These are phyloP conservation scores for Wickerhamomyces strasburgensis DNA, from an alignment of 805 yeast species.

Conservation along the genomic window DNA sequence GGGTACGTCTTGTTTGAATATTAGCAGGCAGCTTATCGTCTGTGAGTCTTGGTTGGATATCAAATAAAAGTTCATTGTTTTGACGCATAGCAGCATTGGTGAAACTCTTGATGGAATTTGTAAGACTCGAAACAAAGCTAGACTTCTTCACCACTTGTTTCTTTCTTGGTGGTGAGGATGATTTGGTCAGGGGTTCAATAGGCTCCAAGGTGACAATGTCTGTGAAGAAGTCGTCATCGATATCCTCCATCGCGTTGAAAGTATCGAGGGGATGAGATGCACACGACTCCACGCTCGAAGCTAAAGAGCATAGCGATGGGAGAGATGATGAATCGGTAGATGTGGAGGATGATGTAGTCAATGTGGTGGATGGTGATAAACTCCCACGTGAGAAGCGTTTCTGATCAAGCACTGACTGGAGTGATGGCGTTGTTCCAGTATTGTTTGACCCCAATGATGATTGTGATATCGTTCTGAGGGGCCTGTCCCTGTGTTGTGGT, in stretches of 20 bases:
- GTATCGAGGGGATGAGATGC: conserved; percentile 21
- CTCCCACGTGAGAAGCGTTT: conserved; percentile 10
- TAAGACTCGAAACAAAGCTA: conserved; percentile 22
- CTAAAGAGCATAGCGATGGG: conserved; percentile 11
- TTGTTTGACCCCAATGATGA: no score
- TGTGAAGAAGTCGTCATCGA: conserved; percentile 21
- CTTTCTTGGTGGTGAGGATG: neutral
- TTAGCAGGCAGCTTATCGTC: conserved; percentile 21
- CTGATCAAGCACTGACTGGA: conserved; percentile 22
- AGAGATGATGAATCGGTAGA: conserved; percentile 8
- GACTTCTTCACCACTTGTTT: conserved; percentile 6
- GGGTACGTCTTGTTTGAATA: neutral
- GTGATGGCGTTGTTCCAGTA: conserved; percentile 20
- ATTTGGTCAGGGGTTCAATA: conserved; percentile 1
- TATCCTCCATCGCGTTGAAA: conserved; percentile 16
- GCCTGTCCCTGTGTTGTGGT: no score
- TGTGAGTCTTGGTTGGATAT: conserved; percentile 24
- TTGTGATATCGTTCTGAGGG: no score
- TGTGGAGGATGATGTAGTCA: conserved; percentile 4
- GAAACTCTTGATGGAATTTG: conserved; percentile 17
- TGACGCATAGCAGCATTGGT: conserved; percentile 14
- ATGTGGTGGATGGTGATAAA: conserved; percentile 5
- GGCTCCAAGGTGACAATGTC: conserved; percentile 4
- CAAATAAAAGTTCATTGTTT: conserved; percentile 21
- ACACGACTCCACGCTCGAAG: conserved; percentile 12